Base-by-base conservation (phyloP, 2,329 filamentous ascomycete species). In the Aureobasidium sp. region DNA sequence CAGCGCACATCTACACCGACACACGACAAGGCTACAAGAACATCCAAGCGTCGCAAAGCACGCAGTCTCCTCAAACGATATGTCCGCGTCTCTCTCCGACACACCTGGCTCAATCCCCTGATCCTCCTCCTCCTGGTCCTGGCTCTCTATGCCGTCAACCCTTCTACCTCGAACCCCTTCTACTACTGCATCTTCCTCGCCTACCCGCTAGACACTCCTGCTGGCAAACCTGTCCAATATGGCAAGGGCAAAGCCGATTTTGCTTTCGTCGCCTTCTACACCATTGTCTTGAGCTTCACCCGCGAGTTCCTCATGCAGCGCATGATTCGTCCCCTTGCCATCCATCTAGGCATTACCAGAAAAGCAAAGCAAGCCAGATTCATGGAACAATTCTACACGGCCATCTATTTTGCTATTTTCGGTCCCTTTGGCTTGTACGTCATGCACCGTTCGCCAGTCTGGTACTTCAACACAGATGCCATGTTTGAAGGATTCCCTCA, bases 241-340 rank as follows among this genome's bases (percentile, higher is more conserved):
- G 92, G 88, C 74, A 97, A 97, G 75, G 92, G 92, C n/a, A 81
- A 76, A 44, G 88, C 87, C 79, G 92, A 97, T 73, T 80, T 96
- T 60, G 88, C 89, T 47, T 93, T 97, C 70, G 90, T 97, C 61
- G 78, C 80, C 63, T 97, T 97, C 78, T 97, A 97, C 77, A 93
- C 85, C 44, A 79, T 97, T 63, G 87, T 97, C 26, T 82, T 97
- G 64, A 92, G 89, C 65, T 97, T 97, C 74, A 96, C 91, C 12
- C 90, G 92, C 72, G 92, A 97, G 75, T 96, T 96, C 75, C 82
- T 96, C 77, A 97, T 96, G 92, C 92, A 96, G 77, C 87, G 91
- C 70, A 70, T 96, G 56, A 84, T 97, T 63, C 85, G 87, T 13
- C 92, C 92, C 0, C 79, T 92, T 65, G 90, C 91, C 6, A 80